These are phyloP conservation scores for Babesia ovata DNA, from an alignment of 169 alveolate genomes.

Conservation along the genomic window DNA sequence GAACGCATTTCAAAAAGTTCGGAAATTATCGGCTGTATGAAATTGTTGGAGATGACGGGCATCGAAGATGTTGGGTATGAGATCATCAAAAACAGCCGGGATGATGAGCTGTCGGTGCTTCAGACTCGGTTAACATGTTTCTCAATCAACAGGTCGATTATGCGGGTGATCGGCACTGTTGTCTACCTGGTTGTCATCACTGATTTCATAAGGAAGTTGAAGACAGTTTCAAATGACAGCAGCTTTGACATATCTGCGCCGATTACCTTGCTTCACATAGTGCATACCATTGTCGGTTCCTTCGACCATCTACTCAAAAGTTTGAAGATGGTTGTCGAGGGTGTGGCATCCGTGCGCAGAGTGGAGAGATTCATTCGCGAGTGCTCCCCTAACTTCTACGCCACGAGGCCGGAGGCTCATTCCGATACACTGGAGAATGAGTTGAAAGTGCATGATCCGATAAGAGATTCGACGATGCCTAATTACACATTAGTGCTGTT, in stretches of 20 bases:
- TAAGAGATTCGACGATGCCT: background rate
- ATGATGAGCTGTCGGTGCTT: slow-evolving; percentile 20
- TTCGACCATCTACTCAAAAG: slow-evolving; percentile 32
- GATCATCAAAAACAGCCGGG: slow-evolving; percentile 7
- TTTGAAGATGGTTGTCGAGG: slow-evolving; percentile 26
- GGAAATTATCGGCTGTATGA: slow-evolving; percentile 3
- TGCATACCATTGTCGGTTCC: slow-evolving; percentile 32
- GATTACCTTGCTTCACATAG: slow-evolving; percentile 40
- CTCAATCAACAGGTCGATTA: slow-evolving; percentile 2
- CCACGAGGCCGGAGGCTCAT: background rate
- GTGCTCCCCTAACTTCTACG: slow-evolving; percentile 61
- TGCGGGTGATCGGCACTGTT: slow-evolving; percentile 3
- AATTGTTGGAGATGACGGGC: slow-evolving; percentile 2
- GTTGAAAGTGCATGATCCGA: background rate
- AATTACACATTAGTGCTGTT: slow-evolving; percentile 20
- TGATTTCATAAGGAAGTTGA: slow-evolving; percentile 40
- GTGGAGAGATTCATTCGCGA: slow-evolving; percentile 25
- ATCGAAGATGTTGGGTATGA: slow-evolving; percentile 28
- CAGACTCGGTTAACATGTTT: background rate
- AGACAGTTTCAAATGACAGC: background rate
- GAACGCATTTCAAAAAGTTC: slow-evolving; percentile 16
- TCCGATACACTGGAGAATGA: slow-evolving; percentile 3
- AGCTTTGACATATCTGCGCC: slow-evolving; percentile 32
- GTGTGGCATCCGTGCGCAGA: slow-evolving; percentile 29
- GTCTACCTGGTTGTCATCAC: slow-evolving; percentile 26